Percentiles rank a stretch among this genome's conserved stretches.
These are phyloP conservation scores for Rhizophagus clarus DNA, from an alignment of 192 early-diverging fungal species.

Conservation along the genomic window DNA sequence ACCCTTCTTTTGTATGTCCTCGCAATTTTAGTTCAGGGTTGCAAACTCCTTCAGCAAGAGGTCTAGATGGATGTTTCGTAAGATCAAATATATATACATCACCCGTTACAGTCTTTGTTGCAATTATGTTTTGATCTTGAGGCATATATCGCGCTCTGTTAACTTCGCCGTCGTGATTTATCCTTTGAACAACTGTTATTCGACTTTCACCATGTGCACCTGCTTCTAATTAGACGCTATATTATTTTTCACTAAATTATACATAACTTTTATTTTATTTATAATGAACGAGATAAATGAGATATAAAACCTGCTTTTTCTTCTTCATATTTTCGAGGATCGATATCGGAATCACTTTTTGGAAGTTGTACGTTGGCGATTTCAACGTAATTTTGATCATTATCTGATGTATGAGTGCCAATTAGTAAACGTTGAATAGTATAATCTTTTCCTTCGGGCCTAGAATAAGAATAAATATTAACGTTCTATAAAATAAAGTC, in stretches of 20 bases:
- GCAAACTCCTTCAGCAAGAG: constrained; percentile 75
- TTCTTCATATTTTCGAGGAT: constrained; percentile 67
- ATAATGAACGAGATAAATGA: not conserved
- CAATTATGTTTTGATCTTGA: constrained; percentile 93
- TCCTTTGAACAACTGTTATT: constrained; percentile 83
- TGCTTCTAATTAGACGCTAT: constrained; percentile 52
- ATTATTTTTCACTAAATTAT: not conserved
- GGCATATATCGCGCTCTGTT: constrained; percentile 99
- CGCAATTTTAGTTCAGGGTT: constrained; percentile 84
- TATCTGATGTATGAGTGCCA: constrained; percentile 96
- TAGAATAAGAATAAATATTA: constrained; percentile 35
- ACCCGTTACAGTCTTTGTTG: constrained; percentile 88
- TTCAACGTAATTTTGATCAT: constrained; percentile 96
- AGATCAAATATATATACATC: constrained; percentile 98
- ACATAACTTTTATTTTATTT: not conserved
- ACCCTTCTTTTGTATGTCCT: constrained; percentile 94
- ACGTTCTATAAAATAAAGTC: not conserved
- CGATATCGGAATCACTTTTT: constrained; percentile 59
- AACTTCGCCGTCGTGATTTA: constrained; percentile 96
- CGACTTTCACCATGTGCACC: constrained; percentile 82
- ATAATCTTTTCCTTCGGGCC: constrained; percentile 91
- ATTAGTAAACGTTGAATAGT: constrained; percentile 85
- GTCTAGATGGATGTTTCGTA: constrained; percentile 82
- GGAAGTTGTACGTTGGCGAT: constrained; percentile 92
- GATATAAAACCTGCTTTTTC: constrained; percentile 64